These are phyloP conservation scores for Drosera capensis DNA, from an alignment of 148 eudicot genomes.

Conservation along the genomic window DNA sequence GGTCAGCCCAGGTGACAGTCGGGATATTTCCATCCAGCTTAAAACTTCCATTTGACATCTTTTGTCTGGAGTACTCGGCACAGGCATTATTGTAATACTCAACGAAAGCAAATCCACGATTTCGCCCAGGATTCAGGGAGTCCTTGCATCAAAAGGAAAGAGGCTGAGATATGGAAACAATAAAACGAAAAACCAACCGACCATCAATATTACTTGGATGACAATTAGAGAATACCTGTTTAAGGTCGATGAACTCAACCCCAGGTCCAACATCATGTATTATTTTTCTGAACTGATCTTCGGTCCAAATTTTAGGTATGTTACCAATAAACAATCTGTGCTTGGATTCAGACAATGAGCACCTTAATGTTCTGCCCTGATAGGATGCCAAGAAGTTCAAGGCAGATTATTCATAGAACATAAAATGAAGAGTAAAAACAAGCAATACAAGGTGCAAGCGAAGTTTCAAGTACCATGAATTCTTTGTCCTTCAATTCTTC, in stretches of 20 bases:
- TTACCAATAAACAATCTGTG: constrained; percentile 81
- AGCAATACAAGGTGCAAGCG: not conserved
- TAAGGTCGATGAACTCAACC: constrained; percentile 43
- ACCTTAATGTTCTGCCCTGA: constrained; percentile 70
- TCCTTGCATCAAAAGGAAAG: constrained; percentile 31
- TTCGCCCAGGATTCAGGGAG: constrained; percentile 66
- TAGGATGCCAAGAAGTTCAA: constrained; percentile 1
- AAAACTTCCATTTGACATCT: constrained; percentile 62
- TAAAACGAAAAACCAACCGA: not conserved
- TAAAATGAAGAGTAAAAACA: too few species aligned
- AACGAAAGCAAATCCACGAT: constrained; percentile 86
- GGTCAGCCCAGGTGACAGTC: constrained; percentile 90
- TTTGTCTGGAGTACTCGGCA: constrained; percentile 80
- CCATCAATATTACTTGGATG: not conserved
- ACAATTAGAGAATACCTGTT: constrained; percentile 35
- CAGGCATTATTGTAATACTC: constrained; percentile 95
- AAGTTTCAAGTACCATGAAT: constrained; percentile 39
- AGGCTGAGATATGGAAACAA: not conserved
- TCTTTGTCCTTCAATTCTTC: constrained; percentile 53
- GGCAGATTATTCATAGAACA: not conserved
- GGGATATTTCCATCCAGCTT: constrained; percentile 74
- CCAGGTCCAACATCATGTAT: constrained; percentile 77
- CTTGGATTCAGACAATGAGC: constrained; percentile 86
- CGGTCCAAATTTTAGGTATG: constrained; percentile 66
- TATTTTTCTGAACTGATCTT: constrained; percentile 49